Evolutionary conservation across 139 green algal genomes (phyloP), one percentile per base, ranked within the genome.

Genomic region (Coccomyxa sp.): DNA sequence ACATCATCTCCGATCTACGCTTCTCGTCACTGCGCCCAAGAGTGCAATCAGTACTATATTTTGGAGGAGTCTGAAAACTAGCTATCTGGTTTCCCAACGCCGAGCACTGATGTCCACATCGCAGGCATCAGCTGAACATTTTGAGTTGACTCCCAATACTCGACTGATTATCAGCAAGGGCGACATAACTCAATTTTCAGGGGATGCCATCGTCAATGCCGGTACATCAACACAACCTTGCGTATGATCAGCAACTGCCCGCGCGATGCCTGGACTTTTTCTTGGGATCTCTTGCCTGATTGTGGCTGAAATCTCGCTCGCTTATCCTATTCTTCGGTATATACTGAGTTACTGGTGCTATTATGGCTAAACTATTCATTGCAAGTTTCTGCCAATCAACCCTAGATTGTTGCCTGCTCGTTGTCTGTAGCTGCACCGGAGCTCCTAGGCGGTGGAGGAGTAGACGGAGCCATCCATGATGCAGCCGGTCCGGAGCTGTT

Each of bases 141-240:
- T 32, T 13, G 0, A 79, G 76, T 15, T 32, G 84, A 60, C 84
- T 95, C 4, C 75, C 92, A 16, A 58, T 95, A 10, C 86, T 90
- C 27, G 75, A 51, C 38, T 51, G 38, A 51, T 51, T 51, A 51
- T 51, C 38, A 51, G 38, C 38, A 51, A 87, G n/a, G 93, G 91
- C 16, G 93, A 97, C 84, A 90, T 97, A 58, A 96, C 93, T 0
- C 28, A 79, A 23, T 94, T 88, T 84, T 58, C 85, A 17, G 91
- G 92, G 10, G 92, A 95, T 83, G 94, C 94, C 10, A 93, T 98
- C 13, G 94, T 98, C 12, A 97, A 98, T 77, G 94, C 94, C 79
- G 92, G 92, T 95, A 58, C 9, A 51, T 32, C 16, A 27, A 23
- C 0, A 23, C 10, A 23, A 59, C 10, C 12, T 77, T 16, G 38